These are phyloP conservation scores for Fusarium sp. DNA, from an alignment of 2,329 filamentous ascomycete genomes.

Conservation along the genomic window DNA sequence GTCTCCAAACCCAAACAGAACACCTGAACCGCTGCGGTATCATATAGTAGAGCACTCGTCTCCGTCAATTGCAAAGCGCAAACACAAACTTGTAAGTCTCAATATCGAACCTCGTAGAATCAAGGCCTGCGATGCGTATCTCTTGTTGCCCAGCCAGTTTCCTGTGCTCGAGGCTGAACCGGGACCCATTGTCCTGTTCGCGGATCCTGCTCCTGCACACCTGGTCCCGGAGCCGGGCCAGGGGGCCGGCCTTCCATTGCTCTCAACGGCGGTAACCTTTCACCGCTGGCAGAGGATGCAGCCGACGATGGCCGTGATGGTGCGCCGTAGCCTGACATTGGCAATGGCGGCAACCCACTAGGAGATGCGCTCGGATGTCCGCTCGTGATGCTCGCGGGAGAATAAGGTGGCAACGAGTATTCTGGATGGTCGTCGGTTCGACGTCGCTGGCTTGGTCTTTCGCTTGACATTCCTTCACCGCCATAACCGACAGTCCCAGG, in stretches of 20 bases:
- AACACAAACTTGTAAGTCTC: conserved; percentile 11
- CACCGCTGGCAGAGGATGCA: conserved; percentile 54
- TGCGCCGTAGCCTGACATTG: conserved; percentile 54
- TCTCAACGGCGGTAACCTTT: conserved; percentile 63
- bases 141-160: conserved; percentile 55
- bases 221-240: conserved; percentile 43
- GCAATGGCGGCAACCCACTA: conserved; percentile 57
- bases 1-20: conserved; percentile 35
- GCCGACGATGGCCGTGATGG: conserved; percentile 56
- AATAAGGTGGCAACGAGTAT: conserved; percentile 56
- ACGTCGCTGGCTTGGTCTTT: conserved; percentile 61
- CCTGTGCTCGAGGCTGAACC: conserved; percentile 49
- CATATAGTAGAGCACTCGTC: conserved; percentile 40
- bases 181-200: conserved; percentile 54
- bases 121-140: conserved; percentile 44
- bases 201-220: conserved; percentile 52
- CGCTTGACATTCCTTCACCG: conserved; percentile 59
- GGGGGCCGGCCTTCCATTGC: conserved; percentile 56
- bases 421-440: conserved; percentile 63
- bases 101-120: conserved; percentile 29
- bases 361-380: conserved; percentile 50
- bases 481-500: conserved; percentile 52
- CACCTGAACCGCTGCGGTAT: conserved; percentile 39
- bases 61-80: conserved; percentile 3
- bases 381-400: conserved; percentile 43